phyloP scores from a whole-genome alignment of 108 stramenopile genomes.

The Cyclostephanos tholiformis region DNA sequence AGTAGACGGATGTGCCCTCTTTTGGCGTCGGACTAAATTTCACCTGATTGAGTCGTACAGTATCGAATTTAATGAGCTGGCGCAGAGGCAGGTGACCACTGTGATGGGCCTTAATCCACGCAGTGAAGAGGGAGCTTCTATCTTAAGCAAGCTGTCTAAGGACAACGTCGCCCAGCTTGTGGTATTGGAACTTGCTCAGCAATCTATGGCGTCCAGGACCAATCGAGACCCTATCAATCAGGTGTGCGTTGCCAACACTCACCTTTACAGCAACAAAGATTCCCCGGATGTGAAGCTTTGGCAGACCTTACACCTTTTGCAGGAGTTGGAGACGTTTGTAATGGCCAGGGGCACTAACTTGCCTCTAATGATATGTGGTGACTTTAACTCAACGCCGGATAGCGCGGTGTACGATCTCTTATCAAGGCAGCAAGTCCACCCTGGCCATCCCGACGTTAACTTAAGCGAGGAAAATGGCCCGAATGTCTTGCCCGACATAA shows the following conservation, averaged over 20 bases:
- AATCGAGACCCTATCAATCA: slow-evolving; percentile 84
- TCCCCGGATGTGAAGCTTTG: slow-evolving; percentile 98
- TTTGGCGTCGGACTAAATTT: slow-evolving; percentile 94
- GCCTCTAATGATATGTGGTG: slow-evolving; percentile 96
- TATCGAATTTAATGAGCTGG: slow-evolving; percentile 97
- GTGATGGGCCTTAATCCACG: slow-evolving; percentile 80
- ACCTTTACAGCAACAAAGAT: slow-evolving; percentile 98
- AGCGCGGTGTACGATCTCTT: slow-evolving; percentile 96
- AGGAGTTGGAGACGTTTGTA: slow-evolving; percentile 92
- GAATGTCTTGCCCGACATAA: slow-evolving; percentile 86
- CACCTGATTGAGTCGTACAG: slow-evolving; percentile 94
- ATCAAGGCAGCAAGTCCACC: slow-evolving; percentile 87
- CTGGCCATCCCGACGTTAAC: slow-evolving; percentile 88
- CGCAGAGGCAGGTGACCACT: slow-evolving; percentile 87
- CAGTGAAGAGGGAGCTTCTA: slow-evolving; percentile 85
- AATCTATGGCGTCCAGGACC: slow-evolving; percentile 56
- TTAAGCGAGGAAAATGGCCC: slow-evolving; percentile 67
- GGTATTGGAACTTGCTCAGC: slow-evolving; percentile 90
- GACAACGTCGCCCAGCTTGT: slow-evolving; percentile 98
- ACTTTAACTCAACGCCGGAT: slow-evolving; percentile 98
- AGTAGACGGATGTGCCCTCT: slow-evolving; percentile 99
- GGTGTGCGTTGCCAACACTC: slow-evolving; percentile 96
- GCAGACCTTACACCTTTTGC: slow-evolving; percentile 93
- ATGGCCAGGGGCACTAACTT: slow-evolving; percentile 78
- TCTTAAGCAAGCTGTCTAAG: slow-evolving; percentile 90